A percentile compares a stretch with the other conserved stretches of the same genome.
Conservation (phyloP, 371 early-diverging fungal genomes). For the Mortierella sp. region DNA sequence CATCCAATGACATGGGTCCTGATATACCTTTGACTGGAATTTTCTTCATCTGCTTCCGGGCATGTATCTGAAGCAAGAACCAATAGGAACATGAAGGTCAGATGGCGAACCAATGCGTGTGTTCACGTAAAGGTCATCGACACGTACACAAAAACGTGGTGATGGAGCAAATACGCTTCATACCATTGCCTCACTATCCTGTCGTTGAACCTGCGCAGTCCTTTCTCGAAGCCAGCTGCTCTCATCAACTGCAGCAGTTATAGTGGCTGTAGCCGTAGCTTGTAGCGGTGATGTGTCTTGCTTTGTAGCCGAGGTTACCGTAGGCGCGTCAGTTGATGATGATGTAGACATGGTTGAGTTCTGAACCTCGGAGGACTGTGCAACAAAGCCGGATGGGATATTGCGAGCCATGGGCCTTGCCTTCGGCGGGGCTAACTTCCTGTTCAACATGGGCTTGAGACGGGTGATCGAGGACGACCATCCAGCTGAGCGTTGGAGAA, state of each 20-base stretch:
- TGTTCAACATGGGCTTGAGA: conserved; percentile 45
- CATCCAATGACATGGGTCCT: conserved; percentile 53
- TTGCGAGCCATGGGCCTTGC: conserved; percentile 18
- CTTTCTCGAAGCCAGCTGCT: conserved; percentile 44
- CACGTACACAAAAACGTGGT: too few species aligned
- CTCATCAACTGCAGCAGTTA: conserved; percentile 21
- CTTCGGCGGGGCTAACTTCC: conserved; percentile 34
- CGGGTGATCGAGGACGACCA: conserved; percentile 48
- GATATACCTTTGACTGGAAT: conserved; percentile 7
- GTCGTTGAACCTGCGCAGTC: conserved; percentile 43
- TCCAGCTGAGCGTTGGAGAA: conserved; percentile 23
- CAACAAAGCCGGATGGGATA: conserved; percentile 41
- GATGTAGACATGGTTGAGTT: neutral
- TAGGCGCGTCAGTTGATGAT: neutral
- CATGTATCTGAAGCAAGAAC: neutral
- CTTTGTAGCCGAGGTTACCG: neutral
- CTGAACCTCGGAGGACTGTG: conserved; percentile 6
- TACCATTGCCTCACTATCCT: conserved; percentile 29
- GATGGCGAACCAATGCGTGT: neutral
- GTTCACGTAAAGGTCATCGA: too few species aligned
- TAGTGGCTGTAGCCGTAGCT: neutral
- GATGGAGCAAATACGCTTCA: neutral
- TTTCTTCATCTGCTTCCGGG: conserved; percentile 24
- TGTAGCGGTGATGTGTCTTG: neutral
- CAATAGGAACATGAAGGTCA: too few species aligned